Base-by-base conservation (phyloP, 257 asterid species). In the Lycium ferocissimum region DNA sequence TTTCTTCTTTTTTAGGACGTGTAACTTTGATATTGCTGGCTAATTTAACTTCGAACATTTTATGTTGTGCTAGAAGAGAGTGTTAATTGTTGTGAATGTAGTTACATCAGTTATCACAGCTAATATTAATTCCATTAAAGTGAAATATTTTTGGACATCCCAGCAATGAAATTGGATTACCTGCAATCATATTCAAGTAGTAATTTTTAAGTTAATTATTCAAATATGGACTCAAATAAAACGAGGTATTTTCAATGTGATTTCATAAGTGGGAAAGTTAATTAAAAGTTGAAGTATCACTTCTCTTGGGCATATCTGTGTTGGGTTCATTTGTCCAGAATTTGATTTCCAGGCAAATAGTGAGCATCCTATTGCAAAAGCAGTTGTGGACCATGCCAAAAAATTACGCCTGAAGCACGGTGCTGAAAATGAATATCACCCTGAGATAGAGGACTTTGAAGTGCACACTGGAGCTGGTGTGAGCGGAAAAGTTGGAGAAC, bases 281-380 rank as follows among this genome's bases (percentile, higher is more conserved):
- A n/a, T n/a, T n/a, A 49, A 75, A 75, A 1, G 0, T 22, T 13
- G 63, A 51, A 76, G 40, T 76, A 76, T 76, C 45, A 22, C 1
- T 76, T 20, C 62, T 51, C 11, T 53, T 15, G 49, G 63, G 22
- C 47, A 78, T n/a, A 72, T 26, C 15, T 37, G 20, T 53, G 47
- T 26, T 78, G 45, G 82, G 13, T 78, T 78, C 82, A 53, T 78
- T 14, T 53, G 65, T 7, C 82, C 65, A 33, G 49, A 78, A 78
- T 53, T 78, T 51, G 49, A 3, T 62, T 70, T 26, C 82, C 93
- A 94, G 99, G 91, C 94, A 85, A 96, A 96, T 81, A 96, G 99
- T 87, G 98, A 96, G 90, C 99, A 96, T 88, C 99, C 99, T 35
- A 89, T 96, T 72, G 99, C 98, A 81, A 94, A 89, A 91, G 98